Base-by-base conservation (phyloP, 176 grass and related monocot species). In the Pharus latifolius region DNA sequence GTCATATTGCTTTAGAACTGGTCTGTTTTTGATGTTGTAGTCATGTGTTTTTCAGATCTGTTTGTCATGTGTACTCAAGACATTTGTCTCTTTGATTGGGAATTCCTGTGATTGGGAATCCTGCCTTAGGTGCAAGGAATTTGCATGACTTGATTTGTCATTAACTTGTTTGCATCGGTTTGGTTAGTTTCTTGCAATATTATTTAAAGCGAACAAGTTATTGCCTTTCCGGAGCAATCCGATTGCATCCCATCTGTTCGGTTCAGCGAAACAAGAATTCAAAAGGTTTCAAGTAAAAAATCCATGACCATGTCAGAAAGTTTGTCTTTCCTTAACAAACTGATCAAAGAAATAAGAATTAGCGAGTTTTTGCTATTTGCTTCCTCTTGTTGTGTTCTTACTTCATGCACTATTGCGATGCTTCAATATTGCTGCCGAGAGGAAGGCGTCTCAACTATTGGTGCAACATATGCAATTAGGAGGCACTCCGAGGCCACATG, bases 401-500 rank as follows among this genome's bases (percentile, higher is more conserved):
- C 28, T 57, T 41, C 1, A 23, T 66, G 17, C 19, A 20, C 6
- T 55, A 54, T 37, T 84, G 8, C 33, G 24, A n/a, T 60, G 32
- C 4, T 67, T 52, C 51, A 73, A 60, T 60, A 67, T 67, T 67
- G 34, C 33, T n/a, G 79, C 29, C 74, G 4, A 49, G 35, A 59
- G 69, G 60, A 47, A 60, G 65, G 46, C 35, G 31, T 78, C 57
- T 6, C 34, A 83, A 65, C 23, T 34, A 88, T 33, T 62, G 23
- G 18, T 88, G 86, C 72, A 80, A 33, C n/a, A 33, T 74, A 14
- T 80, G 86, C 71, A 7, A 50, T 7, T n/a, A 76, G 43, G 66
- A 53, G 35, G 67, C 76, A 49, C 76, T 88, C 49, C 71, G 86
- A 49, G 86, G 86, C 37, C 86, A 89, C 47, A 89, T 84, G 86